A percentile compares a stretch with the other conserved stretches of the same genome.
phyloP scores from a whole-genome alignment of 2,329 filamentous ascomycete species.

The Talaromyces islandicus region DNA sequence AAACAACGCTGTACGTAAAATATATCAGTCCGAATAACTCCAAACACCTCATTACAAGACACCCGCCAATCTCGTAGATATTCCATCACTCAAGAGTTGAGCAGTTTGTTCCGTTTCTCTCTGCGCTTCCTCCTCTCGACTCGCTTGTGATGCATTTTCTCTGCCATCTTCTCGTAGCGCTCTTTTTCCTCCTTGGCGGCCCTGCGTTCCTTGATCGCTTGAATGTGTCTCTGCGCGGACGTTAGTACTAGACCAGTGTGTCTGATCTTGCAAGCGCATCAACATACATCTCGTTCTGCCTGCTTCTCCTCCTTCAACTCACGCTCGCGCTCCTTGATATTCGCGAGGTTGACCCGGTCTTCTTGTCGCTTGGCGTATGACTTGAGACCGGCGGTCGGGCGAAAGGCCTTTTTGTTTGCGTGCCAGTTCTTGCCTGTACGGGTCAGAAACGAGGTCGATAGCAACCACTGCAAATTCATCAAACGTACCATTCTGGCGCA shows the following conservation, averaged over 20 bases:
- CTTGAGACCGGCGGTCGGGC: constrained; percentile 69
- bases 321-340: constrained; percentile 88
- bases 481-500: constrained; percentile 74
- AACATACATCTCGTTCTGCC: constrained; percentile 74
- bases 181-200: constrained; percentile 89
- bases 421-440: constrained; percentile 93
- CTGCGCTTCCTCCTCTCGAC: constrained; percentile 88
- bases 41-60: not conserved
- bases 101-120: constrained; percentile 74
- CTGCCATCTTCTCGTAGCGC: constrained; percentile 86
- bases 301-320: constrained; percentile 97
- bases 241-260: not conserved
- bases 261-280: too few relatives aligned
- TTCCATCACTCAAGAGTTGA: constrained; percentile 33
- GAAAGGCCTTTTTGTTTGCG: constrained; percentile 72
- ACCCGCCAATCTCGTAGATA: not conserved
- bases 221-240: constrained; percentile 58
- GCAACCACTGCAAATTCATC: constrained; percentile 8
- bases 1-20: not conserved
- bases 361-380: constrained; percentile 72
- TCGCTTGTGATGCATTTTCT: constrained; percentile 96
- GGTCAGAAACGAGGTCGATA: constrained; percentile 10
- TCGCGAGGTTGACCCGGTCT: constrained; percentile 61
- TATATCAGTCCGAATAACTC: not conserved
- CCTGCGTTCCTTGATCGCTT: constrained; percentile 77